These are phyloP conservation scores for Musa balbisiana DNA, from an alignment of 202 grass and related monocot species.

Conservation along the genomic window DNA sequence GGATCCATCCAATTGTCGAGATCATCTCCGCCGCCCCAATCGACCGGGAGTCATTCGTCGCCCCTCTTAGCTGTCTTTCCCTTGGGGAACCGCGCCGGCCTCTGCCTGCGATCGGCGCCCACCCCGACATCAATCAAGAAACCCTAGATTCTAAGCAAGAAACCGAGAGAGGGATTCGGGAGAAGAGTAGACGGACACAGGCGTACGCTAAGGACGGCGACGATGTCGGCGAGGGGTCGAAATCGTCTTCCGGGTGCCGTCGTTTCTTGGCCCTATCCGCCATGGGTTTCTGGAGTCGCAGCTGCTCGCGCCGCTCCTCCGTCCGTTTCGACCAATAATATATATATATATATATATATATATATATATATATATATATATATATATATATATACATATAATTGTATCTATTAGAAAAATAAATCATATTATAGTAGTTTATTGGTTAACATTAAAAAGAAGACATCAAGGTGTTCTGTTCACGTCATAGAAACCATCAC, in stretches of 20 bases:
- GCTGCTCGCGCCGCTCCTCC: too few relatives aligned
- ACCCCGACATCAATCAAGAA: not conserved
- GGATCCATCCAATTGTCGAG: slow-evolving; percentile 50
- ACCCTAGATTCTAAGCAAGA: not conserved
- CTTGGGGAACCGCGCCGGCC: slow-evolving; percentile 75
- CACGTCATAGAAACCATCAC: too few relatives aligned
- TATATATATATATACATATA: too few relatives aligned
- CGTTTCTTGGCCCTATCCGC: not conserved
- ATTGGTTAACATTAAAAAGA: too few relatives aligned
- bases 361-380: too few relatives aligned
- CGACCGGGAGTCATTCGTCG: not conserved
- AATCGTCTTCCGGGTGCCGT: not conserved
- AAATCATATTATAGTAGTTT: too few relatives aligned
- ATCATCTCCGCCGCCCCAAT: slow-evolving; percentile 17
- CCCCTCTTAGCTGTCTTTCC: slow-evolving; percentile 65
- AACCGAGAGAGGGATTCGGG: not conserved
- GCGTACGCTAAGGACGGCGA: not conserved
- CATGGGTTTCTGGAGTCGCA: not conserved
- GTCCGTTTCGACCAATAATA: too few relatives aligned
- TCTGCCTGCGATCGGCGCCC: slow-evolving; percentile 34
- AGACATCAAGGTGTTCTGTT: too few relatives aligned
- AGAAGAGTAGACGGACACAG: not conserved
- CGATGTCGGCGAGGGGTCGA: not conserved
- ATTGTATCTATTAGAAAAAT: too few relatives aligned
- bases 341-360: too few relatives aligned